Base-by-base conservation (phyloP, 495 filamentous ascomycete species). In the Cercophora samala region DNA sequence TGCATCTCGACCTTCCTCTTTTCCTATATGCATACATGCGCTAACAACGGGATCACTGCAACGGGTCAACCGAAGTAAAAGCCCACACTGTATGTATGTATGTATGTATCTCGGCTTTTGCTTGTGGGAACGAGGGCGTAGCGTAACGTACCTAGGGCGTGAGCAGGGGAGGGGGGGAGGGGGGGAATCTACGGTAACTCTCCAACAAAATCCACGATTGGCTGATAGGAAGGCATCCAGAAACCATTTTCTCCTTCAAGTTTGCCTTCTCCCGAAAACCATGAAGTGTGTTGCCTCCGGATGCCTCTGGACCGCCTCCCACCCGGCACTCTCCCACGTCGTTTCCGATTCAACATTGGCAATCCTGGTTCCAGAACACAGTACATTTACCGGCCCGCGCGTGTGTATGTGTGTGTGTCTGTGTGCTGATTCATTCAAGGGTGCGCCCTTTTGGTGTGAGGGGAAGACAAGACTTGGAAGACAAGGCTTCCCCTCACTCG, bases 391-490 rank as follows among this genome's bases (percentile, higher is more conserved):
- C 37, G 13, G 37, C 37, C 37, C 37, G 37, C 37, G 37, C 6
- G 0, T 2, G 15, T 46, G 37, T 0, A 0, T 9, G 37, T 9
- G 37, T 46, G 15, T 46, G 37, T 0, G 0, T 9, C 5, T 9
- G 37, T 46, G 9, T 46, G 26, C 26, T 29, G 26, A 29, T 29
- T 46, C 3, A 8, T 23, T 23, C 53, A 19, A 21, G 53, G 53
- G 53, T 56, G 53, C n/a, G 22, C 53, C n/a, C 22, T 21, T 56
- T 56, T 25, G 26, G 5, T 37, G 60, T 37, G 60, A 62, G n/a
- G 60, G 26, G 60, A 2, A 29, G 58, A 3, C 0, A 5, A 29
- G 26, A 5, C 58, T 22, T 60, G 23, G n/a, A n/a, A n/a, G n/a
- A n/a, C n/a, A n/a, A n/a, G n/a, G n/a, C 5, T 60, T 60, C 58